Evolutionary conservation across 139 green algal genomes (phyloP), one percentile per base, ranked within the genome.

Genomic region (Picocystis salinarum): DNA sequence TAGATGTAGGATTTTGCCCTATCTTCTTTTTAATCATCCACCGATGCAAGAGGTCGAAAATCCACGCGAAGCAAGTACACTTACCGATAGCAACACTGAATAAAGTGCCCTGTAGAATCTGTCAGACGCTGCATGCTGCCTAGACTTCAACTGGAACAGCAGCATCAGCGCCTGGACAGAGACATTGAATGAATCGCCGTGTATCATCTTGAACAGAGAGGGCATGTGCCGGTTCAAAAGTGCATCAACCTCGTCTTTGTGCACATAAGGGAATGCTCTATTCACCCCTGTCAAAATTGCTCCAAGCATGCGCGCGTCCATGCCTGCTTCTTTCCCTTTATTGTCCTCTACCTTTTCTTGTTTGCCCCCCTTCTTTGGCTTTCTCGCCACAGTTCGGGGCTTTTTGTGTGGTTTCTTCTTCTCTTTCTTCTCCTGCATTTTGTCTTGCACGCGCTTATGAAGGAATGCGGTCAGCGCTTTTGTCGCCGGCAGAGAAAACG

Each of bases 51-150:
- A n/a, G n/a, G n/a, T n/a, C n/a, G n/a, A n/a, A n/a, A n/a, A n/a
- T n/a, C n/a, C n/a, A n/a, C n/a, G n/a, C n/a, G 54, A 50, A 9
- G 55, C 41, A 18, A 56, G 11, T 15, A 71, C 28, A 18, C 6
- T 37, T 11, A 56, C 52, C 12, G 59, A 52, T n/a, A 75, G 33
- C 47, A 95, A 48, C n/a, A 70, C 61, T 0, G 64, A 57, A 57
- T 93, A 95, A 22, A 94, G 70, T 1, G 82, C 77, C 10, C 82
- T 62, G 67, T 88, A 93, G 68, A 82, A 93, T 42, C 85, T 62
- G 62, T 91, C 82, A 2, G 34, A 71, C 6, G 82, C 49, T 2
- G 83, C 61, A 23, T 48, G 54, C 10, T 64, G 48, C 6, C 49
- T 33, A 10, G 49, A 49, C 56, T 83, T 71, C 1, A 94, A 67